Conservation (phyloP, 31 red algal species). For the Asparagopsis taxiformis region DNA sequence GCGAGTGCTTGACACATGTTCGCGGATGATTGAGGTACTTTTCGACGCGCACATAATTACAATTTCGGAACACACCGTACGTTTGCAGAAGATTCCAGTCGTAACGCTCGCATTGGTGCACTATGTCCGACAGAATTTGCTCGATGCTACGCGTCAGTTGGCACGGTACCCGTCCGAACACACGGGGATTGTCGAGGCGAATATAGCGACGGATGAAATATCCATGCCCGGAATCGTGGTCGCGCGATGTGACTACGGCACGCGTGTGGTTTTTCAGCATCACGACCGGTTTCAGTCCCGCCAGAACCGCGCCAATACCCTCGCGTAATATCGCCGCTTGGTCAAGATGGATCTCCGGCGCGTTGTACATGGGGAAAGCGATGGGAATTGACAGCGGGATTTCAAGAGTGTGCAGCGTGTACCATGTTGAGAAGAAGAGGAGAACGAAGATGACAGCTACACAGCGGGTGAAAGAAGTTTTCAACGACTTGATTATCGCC, state of each 20-base stretch:
- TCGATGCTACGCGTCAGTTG: not conserved
- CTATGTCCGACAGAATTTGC: conserved; percentile 14
- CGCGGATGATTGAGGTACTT: conserved; percentile 28
- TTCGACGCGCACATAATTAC: conserved; percentile 11
- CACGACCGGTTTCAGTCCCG: conserved; percentile 27
- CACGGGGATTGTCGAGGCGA: not conserved
- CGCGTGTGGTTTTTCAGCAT: conserved; percentile 19
- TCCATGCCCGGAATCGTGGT: conserved; percentile 22
- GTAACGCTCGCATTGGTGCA: conserved; percentile 7
- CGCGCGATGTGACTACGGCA: conserved; percentile 6
- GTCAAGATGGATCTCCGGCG: too few species aligned
- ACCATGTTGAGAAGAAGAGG: too few species aligned
- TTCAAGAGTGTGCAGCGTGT: too few species aligned
- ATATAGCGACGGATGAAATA: conserved; percentile 19
- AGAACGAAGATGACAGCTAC: too few species aligned
- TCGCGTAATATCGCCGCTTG: too few species aligned
- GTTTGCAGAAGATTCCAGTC: not conserved
- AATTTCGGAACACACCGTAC: not conserved
- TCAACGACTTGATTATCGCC: too few species aligned
- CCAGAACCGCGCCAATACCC: conserved; percentile 34
- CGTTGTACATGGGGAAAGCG: too few species aligned
- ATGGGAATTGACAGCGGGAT: too few species aligned
- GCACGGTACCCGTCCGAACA: not conserved
- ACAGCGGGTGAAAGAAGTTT: too few species aligned
- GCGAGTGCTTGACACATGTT: conserved; percentile 21